Evolutionary conservation across 495 filamentous ascomycete genomes (phyloP).

Genomic region (Daldinia concentrica): DNA sequence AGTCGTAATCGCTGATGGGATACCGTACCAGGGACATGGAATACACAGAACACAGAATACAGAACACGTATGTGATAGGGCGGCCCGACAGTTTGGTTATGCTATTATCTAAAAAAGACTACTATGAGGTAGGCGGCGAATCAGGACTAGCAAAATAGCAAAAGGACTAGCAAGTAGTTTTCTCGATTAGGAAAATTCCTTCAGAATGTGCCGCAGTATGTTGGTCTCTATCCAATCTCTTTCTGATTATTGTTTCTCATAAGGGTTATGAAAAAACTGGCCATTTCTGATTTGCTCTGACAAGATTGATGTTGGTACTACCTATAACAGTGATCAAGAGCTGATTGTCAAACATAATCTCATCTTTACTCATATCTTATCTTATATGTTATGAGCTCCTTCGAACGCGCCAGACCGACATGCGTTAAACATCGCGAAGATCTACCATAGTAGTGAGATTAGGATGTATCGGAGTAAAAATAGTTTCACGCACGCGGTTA

Average conservation of each 20-base stretch:
- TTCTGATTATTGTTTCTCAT: not conserved
- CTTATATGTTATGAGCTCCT: conserved; percentile 5
- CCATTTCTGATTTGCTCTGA: not conserved
- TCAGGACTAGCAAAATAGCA: not conserved
- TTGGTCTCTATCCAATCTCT: conserved; percentile 2
- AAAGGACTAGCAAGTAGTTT: not conserved
- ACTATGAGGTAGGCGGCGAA: conserved; percentile 10
- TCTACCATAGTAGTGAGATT: conserved; percentile 6
- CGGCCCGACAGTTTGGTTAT: conserved; percentile 33
- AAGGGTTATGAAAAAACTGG: not conserved
- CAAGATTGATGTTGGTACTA: conserved; percentile 5
- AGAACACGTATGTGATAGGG: conserved; percentile 7
- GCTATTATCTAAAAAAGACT: not conserved
- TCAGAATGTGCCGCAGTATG: conserved; percentile 7
- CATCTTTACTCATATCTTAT: not conserved
- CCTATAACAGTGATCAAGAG: conserved; percentile 13
- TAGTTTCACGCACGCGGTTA: conserved; percentile 25
- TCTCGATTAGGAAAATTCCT: conserved; percentile 33
- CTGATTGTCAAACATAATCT: conserved; percentile 4
- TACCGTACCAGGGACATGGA: conserved; percentile 3
- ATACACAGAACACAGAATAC: conserved; percentile 1
- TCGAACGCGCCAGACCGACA: conserved; percentile 5
- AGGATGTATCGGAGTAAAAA: conserved; percentile 20
- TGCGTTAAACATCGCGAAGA: conserved; percentile 1
- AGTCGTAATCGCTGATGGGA: conserved; percentile 9